These are phyloP conservation scores for Ustilago loliicola DNA, from an alignment of 1,284 basidiomycete species.

Conservation along the genomic window DNA sequence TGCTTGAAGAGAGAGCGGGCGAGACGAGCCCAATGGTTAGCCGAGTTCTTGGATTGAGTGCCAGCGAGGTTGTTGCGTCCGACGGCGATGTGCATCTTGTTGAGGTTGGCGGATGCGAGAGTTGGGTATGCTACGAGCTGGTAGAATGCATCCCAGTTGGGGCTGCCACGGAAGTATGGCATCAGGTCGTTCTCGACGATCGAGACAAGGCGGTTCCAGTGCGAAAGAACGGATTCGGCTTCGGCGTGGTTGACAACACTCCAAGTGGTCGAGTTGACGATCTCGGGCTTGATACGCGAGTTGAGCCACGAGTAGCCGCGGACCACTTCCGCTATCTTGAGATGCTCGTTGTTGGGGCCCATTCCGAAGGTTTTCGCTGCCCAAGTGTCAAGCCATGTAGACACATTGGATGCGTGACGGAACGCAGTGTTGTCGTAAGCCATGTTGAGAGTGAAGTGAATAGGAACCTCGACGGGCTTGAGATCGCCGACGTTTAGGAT, in stretches of 20 bases:
- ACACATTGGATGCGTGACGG: slow-evolving; percentile 45
- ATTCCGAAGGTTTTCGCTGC: slow-evolving; percentile 78
- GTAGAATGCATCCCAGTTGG: slow-evolving; percentile 38
- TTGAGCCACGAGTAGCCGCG: slow-evolving; percentile 77
- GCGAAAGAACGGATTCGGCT: slow-evolving; percentile 71
- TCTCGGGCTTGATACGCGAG: slow-evolving; percentile 78
- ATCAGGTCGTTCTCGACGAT: slow-evolving; percentile 19
- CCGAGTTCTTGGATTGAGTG: slow-evolving; percentile 37
- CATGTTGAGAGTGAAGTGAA: slow-evolving; percentile 78
- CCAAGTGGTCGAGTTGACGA: slow-evolving; percentile 77
- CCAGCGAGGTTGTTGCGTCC: slow-evolving; percentile 35
- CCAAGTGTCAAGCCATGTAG: slow-evolving; percentile 76
- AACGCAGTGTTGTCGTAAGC: slow-evolving; percentile 75
- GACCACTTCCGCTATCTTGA: slow-evolving; percentile 74
- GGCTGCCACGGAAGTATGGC: slow-evolving; percentile 12
- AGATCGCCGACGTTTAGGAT: slow-evolving; percentile 76
- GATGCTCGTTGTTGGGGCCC: slow-evolving; percentile 69
- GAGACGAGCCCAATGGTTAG: slow-evolving; percentile 22
- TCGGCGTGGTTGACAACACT: slow-evolving; percentile 79
- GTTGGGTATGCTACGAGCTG: slow-evolving; percentile 38
- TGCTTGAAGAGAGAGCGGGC: slow-evolving; percentile 19
- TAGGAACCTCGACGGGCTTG: slow-evolving; percentile 79
- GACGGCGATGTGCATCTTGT: slow-evolving; percentile 32
- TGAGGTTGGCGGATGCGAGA: slow-evolving; percentile 28
- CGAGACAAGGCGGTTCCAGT: slow-evolving; percentile 19